These are phyloP conservation scores for Discostella stelligeroides DNA, from an alignment of 108 stramenopile genomes.

Conservation along the genomic window DNA sequence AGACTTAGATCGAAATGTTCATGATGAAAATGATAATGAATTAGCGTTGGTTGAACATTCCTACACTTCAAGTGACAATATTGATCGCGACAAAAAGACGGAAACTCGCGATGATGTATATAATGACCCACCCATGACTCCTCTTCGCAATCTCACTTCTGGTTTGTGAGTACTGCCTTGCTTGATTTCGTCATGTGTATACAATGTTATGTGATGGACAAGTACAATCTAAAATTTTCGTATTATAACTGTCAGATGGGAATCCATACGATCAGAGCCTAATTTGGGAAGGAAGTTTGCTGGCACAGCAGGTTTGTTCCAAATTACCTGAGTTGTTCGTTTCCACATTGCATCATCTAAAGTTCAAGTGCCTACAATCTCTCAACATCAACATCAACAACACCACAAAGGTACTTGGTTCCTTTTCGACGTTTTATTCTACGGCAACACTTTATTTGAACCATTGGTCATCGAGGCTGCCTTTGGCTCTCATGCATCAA, in stretches of 20 bases:
- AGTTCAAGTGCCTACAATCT: too few relatives aligned
- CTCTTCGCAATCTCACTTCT: neutral
- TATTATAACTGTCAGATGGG: slow-evolving; percentile 35
- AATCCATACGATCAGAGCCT: slow-evolving; percentile 51
- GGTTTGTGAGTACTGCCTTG: slow-evolving; percentile 18
- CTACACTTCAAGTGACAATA: slow-evolving; percentile 24
- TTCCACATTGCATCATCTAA: neutral
- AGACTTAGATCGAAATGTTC: neutral
- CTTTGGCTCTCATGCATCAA: slow-evolving; percentile 48
- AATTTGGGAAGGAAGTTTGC: slow-evolving; percentile 47
- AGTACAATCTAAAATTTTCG: neutral
- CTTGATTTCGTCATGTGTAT: neutral
- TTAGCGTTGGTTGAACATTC: slow-evolving; percentile 37
- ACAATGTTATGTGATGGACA: neutral
- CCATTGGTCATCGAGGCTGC: slow-evolving; percentile 61
- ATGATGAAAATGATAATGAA: slow-evolving; percentile 24
- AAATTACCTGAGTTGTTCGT: too few relatives aligned
- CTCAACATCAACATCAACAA: too few relatives aligned
- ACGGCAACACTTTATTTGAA: slow-evolving; percentile 68
- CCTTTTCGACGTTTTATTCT: slow-evolving; percentile 68
- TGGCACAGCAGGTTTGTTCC: slow-evolving; percentile 54
- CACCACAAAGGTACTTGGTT: slow-evolving; percentile 57
- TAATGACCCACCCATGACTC: slow-evolving; percentile 8
- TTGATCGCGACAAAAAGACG: neutral
- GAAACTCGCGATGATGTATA: slow-evolving; percentile 4